A percentile compares a stretch with the other conserved stretches of the same genome.
Conservation (phyloP, 805 yeast species). For the Lachancea sp. region DNA sequence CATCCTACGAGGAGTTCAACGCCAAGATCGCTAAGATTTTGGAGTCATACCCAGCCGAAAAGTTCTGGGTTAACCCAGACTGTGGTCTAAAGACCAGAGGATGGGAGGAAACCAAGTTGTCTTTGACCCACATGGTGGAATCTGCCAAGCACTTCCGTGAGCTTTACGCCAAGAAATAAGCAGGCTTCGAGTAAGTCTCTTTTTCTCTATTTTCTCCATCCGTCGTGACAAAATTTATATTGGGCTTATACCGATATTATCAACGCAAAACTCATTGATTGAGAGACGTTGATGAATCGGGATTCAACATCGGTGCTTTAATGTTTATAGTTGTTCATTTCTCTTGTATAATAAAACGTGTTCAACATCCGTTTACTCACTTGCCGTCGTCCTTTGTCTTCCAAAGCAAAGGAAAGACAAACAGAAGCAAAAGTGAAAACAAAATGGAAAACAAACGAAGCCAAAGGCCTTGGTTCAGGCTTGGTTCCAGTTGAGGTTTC, state of each 20-base stretch:
- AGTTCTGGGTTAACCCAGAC: slow-evolving; percentile 99
- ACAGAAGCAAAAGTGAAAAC: too few relatives aligned
- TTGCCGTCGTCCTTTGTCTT: not conserved
- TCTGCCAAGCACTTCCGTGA: slow-evolving; percentile 95
- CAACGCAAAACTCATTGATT: slow-evolving; percentile 5
- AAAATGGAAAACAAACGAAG: too few relatives aligned
- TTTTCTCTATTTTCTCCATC: slow-evolving; percentile 2
- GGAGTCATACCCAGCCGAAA: slow-evolving; percentile 95
- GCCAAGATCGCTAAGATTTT: slow-evolving; percentile 89
- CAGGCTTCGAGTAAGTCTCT: not conserved
- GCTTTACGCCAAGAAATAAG: slow-evolving; percentile 35
- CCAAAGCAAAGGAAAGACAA: not conserved
- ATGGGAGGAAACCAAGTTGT: slow-evolving; percentile 94
- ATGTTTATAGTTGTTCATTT: slow-evolving; percentile 11
- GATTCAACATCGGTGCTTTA: slow-evolving; percentile 31
- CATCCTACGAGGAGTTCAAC: slow-evolving; percentile 94
- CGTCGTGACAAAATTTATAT: slow-evolving; percentile 5
- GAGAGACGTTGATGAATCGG: slow-evolving; percentile 10
- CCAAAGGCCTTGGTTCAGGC: too few relatives aligned
- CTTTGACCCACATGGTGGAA: slow-evolving; percentile 96
- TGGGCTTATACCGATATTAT: slow-evolving; percentile 4
- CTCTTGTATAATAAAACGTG: slow-evolving; percentile 30
- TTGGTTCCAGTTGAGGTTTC: too few relatives aligned
- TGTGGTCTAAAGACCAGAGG: slow-evolving; percentile 99
- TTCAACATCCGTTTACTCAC: slow-evolving; percentile 24